Percentiles rank a stretch among this genome's conserved stretches.
phyloP scores from a whole-genome alignment of 139 green algal species.

The Chlamydomonas incerta region DNA sequence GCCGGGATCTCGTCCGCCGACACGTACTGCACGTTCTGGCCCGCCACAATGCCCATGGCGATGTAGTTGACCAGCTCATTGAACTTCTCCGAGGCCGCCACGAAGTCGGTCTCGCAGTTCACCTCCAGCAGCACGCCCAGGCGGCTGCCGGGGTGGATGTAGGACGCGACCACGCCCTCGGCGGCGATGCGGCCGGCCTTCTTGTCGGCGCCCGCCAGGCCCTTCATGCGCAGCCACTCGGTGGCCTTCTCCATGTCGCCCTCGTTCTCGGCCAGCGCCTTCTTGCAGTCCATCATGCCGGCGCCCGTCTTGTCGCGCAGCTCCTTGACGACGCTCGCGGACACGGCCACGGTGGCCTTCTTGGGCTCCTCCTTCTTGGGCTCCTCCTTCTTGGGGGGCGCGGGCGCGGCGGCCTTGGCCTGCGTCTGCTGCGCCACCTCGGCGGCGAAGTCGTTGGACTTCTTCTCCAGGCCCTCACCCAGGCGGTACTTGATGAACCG shows the following conservation, averaged over 20 bases:
- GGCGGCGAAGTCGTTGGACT: conserved; percentile 83
- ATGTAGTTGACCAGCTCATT: conserved; percentile 81
- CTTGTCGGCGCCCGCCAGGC: conserved; percentile 95
- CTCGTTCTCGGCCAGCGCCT: conserved; percentile 85
- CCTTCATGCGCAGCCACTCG: conserved; percentile 96
- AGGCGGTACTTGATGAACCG: conserved; percentile 89
- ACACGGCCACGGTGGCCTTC: conserved; percentile 58
- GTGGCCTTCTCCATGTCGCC: conserved; percentile 86
- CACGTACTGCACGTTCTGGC: conserved; percentile 56
- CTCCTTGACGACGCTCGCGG: conserved; percentile 87
- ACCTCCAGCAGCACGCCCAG: conserved; percentile 88
- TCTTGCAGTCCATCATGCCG: conserved; percentile 99
- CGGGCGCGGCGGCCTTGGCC: conserved; percentile 70
- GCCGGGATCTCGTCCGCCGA: conserved; percentile 80
- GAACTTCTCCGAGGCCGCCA: conserved; percentile 92
- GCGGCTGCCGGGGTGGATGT: conserved; percentile 95
- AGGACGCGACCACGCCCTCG: conserved; percentile 68
- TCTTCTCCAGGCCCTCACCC: conserved; percentile 93
- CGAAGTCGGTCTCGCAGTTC: conserved; percentile 99
- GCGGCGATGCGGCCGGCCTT: conserved; percentile 81
- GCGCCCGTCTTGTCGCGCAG: conserved; percentile 90
- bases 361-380: conserved; percentile 59
- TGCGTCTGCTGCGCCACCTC: conserved; percentile 91
- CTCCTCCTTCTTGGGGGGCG: conserved; percentile 56
- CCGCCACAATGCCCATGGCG: conserved; percentile 61